Evolutionary conservation across 2,329 filamentous ascomycete species (phyloP).

Genomic region (Aspergillus pseudoviridinutans): DNA sequence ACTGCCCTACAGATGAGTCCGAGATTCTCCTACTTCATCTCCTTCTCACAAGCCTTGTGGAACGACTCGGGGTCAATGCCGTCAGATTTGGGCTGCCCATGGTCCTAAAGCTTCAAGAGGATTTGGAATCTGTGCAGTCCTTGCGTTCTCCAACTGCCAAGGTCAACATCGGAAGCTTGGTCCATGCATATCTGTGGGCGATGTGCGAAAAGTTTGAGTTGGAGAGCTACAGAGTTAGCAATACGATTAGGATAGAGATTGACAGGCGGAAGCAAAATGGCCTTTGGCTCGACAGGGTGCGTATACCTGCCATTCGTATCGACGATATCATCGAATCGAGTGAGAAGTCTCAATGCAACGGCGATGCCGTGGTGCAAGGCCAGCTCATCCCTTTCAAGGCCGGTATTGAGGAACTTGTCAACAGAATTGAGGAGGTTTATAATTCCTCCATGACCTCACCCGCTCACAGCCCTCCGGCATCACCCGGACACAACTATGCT

Average conservation of each 20-base stretch:
- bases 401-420: constrained; percentile 66
- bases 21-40: constrained; percentile 76
- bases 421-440: constrained; percentile 70
- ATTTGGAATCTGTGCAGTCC: constrained; percentile 50
- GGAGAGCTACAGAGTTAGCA: constrained; percentile 64
- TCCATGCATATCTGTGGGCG: constrained; percentile 85
- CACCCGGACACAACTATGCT: constrained; percentile 62
- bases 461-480: constrained; percentile 64
- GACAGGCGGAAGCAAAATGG: constrained; percentile 66
- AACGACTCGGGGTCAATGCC: constrained; percentile 77
- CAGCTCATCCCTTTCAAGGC: constrained; percentile 66
- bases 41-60: constrained; percentile 69
- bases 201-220: constrained; percentile 74
- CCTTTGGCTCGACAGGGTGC: constrained; percentile 74
- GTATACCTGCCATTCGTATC: constrained; percentile 63
- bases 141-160: constrained; percentile 57
- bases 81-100: constrained; percentile 76
- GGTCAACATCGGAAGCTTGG: constrained; percentile 75
- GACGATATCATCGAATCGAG: constrained; percentile 58
- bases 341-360: constrained; percentile 22
- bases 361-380: constrained; percentile 42
- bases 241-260: constrained; percentile 72
- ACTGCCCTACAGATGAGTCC: constrained; percentile 66
- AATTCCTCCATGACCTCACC: constrained; percentile 58
- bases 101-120: constrained; percentile 83